phyloP scores from a whole-genome alignment of 73 alveolate genomes.

The Paramecium sonneborni region DNA sequence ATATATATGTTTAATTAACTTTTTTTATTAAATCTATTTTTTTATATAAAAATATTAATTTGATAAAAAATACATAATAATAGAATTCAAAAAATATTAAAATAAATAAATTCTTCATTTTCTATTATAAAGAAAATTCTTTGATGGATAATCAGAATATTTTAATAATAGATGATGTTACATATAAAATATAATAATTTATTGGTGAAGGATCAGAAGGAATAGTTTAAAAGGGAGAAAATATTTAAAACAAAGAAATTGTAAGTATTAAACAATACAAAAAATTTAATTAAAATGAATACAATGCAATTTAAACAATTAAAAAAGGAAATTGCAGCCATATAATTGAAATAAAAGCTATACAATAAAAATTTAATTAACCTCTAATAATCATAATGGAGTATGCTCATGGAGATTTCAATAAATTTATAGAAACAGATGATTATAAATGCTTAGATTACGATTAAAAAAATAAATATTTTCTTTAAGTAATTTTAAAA shows the following conservation, averaged over 20 bases:
- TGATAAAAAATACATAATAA: too few relatives aligned
- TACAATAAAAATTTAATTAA: neutral
- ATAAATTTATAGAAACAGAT: neutral
- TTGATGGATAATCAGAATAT: too few relatives aligned
- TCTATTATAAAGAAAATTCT: too few relatives aligned
- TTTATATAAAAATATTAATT: too few relatives aligned
- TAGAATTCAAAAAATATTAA: too few relatives aligned
- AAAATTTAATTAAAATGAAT: neutral
- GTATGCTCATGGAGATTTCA: neutral
- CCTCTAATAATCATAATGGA: neutral
- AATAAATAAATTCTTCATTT: too few relatives aligned
- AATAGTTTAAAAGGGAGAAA: neutral
- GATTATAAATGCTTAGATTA: neutral
- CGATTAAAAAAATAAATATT: neutral
- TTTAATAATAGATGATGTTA: neutral
- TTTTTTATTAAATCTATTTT: too few relatives aligned
- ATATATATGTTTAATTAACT: too few relatives aligned
- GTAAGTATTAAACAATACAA: neutral
- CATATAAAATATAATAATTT: neutral
- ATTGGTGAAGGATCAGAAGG: neutral
- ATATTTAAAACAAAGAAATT: neutral
- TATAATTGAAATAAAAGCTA: neutral
- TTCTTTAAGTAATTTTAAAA: neutral
- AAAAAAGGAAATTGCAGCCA: neutral
- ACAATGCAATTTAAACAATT: neutral